phyloP scores from a whole-genome alignment of 2,329 filamentous ascomycete species.

The Cladosporium sphaerospermum region DNA sequence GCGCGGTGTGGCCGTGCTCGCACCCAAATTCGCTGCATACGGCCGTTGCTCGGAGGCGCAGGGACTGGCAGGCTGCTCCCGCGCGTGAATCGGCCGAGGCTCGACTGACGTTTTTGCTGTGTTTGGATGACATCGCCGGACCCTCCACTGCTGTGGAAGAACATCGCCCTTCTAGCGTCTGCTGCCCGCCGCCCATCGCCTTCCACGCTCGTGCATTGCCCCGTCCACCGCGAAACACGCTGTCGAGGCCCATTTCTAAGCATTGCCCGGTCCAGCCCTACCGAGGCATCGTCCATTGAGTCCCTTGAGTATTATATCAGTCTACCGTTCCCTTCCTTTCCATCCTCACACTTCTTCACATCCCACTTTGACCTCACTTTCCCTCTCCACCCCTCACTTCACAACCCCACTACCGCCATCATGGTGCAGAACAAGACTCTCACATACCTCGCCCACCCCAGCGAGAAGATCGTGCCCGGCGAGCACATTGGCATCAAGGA shows the following conservation, averaged over 20 bases:
- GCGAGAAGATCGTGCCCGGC: conserved; percentile 61
- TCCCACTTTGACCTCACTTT: background rate
- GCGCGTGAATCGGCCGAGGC: conserved; percentile 2
- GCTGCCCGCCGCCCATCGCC: background rate
- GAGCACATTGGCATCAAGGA: conserved; percentile 64
- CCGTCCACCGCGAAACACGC: background rate
- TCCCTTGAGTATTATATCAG: background rate
- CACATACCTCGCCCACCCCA: conserved; percentile 65
- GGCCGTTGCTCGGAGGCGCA: conserved; percentile 3
- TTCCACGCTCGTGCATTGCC: conserved; percentile 10
- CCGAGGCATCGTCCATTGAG: background rate
- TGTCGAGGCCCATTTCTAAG: background rate
- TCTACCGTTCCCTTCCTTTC: background rate
- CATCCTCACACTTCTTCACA: background rate
- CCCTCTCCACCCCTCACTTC: background rate
- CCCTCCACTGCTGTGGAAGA: conserved; percentile 3
- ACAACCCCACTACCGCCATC: conserved; percentile 14
- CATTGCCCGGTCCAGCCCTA: background rate
- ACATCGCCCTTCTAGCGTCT: background rate
- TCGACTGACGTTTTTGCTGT: background rate
- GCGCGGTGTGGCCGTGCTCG: no score
- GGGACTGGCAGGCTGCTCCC: background rate
- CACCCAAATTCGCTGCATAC: background rate
- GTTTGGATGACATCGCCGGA: conserved; percentile 8
- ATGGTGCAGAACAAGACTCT: conserved; percentile 67